Base-by-base conservation (phyloP, 2,329 filamentous ascomycete genomes). In the Colletotrichum sp. region DNA sequence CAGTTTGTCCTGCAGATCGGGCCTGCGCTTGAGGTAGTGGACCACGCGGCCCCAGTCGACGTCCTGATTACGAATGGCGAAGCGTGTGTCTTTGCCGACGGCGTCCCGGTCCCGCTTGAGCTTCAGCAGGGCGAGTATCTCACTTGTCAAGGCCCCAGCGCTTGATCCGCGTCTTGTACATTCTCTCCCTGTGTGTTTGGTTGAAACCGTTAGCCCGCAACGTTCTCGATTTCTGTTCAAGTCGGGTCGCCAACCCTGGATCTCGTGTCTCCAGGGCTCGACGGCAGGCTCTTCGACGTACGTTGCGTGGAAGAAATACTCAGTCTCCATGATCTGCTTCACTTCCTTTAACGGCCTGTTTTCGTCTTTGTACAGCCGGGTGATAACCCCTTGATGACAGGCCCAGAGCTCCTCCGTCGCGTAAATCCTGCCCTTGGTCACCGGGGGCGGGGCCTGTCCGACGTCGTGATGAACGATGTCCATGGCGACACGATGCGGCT, bases 291-390 rank as follows among this genome's bases (percentile, higher is more conserved):
- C 55, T 58, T 3, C 0, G 43, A 52, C 43, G 0, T 52, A 73
- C 70, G 65, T 62, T 0, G 65, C 65, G 30, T 12, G 28, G 15
- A 75, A 62, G 39, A 13, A 60, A 12, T 71, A 71, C 8, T 75
- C 60, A 9, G 36, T 8, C 27, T 75, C 68, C 72, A 75, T 71
- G 10, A 71, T 55, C 15, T 43, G n/a, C 16, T 18, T 74, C 1
- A 74, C 61, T 22, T 74, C 32, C 8, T 66, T 74, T n/a, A 74
- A 27, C 3, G 67, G 8, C 52, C 15, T 71, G 6, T 61, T 71
- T 12, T 74, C 61, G 3, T 52, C 30, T 13, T 32, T 36, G n/a
- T 71, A 71, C 4, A 74, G 72, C 4, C 61, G 56, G 8, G 16
- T 18, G 36, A 62, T 69, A 36, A 28, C 61, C 2, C 4, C 55